A percentile compares a stretch with the other conserved stretches of the same genome.
Evolutionary conservation across 768 basidiomycete species (phyloP).

Genomic region (Heimioporus sp.): DNA sequence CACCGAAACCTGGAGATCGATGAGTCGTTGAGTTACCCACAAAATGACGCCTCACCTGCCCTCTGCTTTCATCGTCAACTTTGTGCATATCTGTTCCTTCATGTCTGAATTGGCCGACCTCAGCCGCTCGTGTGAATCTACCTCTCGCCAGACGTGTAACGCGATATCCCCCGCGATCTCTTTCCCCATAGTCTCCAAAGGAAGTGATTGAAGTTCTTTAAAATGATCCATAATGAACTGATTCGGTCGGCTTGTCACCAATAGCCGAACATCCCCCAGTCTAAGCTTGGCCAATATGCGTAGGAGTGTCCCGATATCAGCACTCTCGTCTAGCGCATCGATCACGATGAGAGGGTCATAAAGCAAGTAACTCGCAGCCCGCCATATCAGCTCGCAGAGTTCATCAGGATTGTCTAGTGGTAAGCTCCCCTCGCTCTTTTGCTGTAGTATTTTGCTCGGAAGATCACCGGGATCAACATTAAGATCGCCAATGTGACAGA

Average conservation of each 20-base stretch:
- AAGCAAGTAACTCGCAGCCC: not conserved
- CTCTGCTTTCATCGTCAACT: not conserved
- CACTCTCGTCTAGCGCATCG: constrained; percentile 10
- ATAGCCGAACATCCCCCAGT: not conserved
- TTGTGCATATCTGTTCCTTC: not conserved
- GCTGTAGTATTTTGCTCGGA: not conserved
- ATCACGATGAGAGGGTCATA: constrained; percentile 6
- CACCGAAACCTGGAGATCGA: not conserved
- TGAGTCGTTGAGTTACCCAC: not conserved
- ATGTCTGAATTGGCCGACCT: not conserved
- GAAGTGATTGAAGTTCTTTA: not conserved
- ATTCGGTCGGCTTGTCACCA: not conserved
- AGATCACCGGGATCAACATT: not conserved
- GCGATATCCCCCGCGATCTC: not conserved
- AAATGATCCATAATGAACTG: not conserved
- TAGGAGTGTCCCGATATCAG: not conserved
- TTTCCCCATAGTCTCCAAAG: not conserved
- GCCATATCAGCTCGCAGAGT: not conserved
- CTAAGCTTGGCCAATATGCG: not conserved
- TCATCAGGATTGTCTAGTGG: not conserved
- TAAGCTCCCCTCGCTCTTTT: not conserved
- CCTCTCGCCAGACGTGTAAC: not conserved
- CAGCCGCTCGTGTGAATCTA: not conserved
- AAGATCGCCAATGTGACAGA: not conserved
- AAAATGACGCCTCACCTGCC: not conserved